These are phyloP conservation scores for Boehmeria nivea DNA, from an alignment of 306 rosid genomes.

Conservation along the genomic window DNA sequence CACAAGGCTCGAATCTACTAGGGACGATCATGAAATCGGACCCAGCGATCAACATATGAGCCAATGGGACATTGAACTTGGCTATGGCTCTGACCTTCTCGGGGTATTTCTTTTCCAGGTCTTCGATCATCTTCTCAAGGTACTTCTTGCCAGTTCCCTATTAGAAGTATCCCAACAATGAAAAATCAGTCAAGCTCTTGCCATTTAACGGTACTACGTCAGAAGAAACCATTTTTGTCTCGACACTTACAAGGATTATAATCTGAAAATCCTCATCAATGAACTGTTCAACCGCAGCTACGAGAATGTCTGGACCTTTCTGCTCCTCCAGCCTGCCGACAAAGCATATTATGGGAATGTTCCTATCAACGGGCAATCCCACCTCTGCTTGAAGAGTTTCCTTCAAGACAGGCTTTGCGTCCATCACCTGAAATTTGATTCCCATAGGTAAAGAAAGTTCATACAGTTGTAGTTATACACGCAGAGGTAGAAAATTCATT, in stretches of 20 bases:
- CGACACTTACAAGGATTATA: conserved; percentile 74
- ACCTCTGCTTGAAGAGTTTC: conserved; percentile 95
- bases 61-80: conserved; percentile 37
- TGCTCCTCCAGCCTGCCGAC: conserved; percentile 98
- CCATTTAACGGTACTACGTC: neutral
- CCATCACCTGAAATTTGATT: conserved; percentile 43
- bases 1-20: conserved; percentile 52
- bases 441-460: neutral
- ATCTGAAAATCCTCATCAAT: conserved; percentile 57
- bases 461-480: neutral
- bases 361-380: conserved; percentile 75
- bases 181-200: conserved; percentile 5
- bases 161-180: conserved; percentile 5
- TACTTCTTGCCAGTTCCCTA: conserved; percentile 48
- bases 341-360: conserved; percentile 71
- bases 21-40: conserved; percentile 40
- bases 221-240: neutral
- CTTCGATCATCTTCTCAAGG: conserved; percentile 32
- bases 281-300: conserved; percentile 66
- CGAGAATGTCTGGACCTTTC: conserved; percentile 93
- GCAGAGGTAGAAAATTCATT: neutral
- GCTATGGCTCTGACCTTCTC: conserved; percentile 36
- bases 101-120: conserved; percentile 32
- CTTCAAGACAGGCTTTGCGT: conserved; percentile 66
- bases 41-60: conserved; percentile 40